Evolutionary conservation across 2,329 filamentous ascomycete species (phyloP), one percentile per base, ranked within the genome.

Genomic region (Claviceps sp.): DNA sequence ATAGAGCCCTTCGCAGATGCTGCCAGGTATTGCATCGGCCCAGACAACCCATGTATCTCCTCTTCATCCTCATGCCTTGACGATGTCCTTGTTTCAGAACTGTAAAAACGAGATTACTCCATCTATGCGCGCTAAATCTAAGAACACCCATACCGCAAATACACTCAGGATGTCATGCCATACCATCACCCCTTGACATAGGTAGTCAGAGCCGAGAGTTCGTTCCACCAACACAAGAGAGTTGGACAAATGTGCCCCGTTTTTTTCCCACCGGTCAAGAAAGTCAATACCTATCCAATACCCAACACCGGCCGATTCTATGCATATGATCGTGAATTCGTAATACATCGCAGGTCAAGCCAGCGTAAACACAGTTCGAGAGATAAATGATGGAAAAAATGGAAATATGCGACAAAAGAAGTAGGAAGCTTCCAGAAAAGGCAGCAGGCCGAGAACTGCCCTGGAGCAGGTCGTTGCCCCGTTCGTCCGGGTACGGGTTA

Each of bases 231-330:
- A 45, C 43, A 26, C 40, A 41, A 26, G 11, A 20, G 30, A 14
- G 7, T 50, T 22, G n/a, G 48, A 37, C 24, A 6, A 50, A 43
- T 3, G 11, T 14, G 24, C 6, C 4, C 5, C 11, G 22, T 42
- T 43, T 41, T 50, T 6, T 34, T 1, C 6, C 38, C 42, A 24
- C 22, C 24, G 48, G 13, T 34, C 38, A 30, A 41, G 24, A 18
- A 44, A 50, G 37, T 14, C n/a, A 37, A 37, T 50, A 44, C n/a
- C 40, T 26, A 43, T 44, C 48, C n/a, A n/a, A 37, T 37, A 44
- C n/a, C 40, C 40, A 43, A 50, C 48, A 44, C 40, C 48, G 41
- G 26, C 44, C 40, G 26, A 44, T 37, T 50, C 48, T 50, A 50
- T 50, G 41, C 30, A 20, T 37, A 11, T 37, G 3, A 20, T 40